Base-by-base conservation (phyloP, 805 yeast species). In the Candida ortonii region DNA sequence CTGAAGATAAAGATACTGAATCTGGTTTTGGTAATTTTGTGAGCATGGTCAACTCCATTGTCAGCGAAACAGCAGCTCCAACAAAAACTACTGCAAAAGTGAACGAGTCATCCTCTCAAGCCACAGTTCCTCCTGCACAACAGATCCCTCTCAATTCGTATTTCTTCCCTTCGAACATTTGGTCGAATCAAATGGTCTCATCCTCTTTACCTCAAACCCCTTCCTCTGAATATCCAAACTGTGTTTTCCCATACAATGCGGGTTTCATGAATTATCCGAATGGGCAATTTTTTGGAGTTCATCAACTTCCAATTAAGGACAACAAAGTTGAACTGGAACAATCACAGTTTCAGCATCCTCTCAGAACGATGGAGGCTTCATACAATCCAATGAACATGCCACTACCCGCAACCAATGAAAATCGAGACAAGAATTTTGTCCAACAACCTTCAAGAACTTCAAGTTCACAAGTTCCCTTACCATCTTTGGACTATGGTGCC, bases 11-110 rank as follows among this genome's bases (percentile, higher is more conserved):
- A 18, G 32, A 33, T 4, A 8, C 19, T 19, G 38, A 34, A 23
- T 17, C 38, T 11, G 27, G 29, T 14, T 34, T 29, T 5, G 31
- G 36, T 13, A 37, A 28, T 12, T 43, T 41, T 22, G 44, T 49
- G 7, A 47, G 39, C 17, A 59, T 59, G 63, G 64, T 59, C 21
- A 55, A 54, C 36, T 47, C 57, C 3, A 49, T 58, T 28, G 55
- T 59, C 12, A 49, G 48, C 31, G 62, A 57, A 16, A 47, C 21
- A 8, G 16, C 32, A 3, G 24, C 13, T 16, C 26, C 33, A 6
- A 28, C 21, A n/a, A 33, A 30, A 9, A 28, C 17, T 13, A 6
- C 27, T 16, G 29, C 22, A 7, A 10, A 13, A 8, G 6, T 13
- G 5, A 20, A 19, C 5, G 10, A 19, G 5, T 22, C 33, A n/a